Evolutionary conservation across 352 stramenopile species (phyloP), one percentile per base, ranked within the genome.

Genomic region (Stramenopiles sp.): DNA sequence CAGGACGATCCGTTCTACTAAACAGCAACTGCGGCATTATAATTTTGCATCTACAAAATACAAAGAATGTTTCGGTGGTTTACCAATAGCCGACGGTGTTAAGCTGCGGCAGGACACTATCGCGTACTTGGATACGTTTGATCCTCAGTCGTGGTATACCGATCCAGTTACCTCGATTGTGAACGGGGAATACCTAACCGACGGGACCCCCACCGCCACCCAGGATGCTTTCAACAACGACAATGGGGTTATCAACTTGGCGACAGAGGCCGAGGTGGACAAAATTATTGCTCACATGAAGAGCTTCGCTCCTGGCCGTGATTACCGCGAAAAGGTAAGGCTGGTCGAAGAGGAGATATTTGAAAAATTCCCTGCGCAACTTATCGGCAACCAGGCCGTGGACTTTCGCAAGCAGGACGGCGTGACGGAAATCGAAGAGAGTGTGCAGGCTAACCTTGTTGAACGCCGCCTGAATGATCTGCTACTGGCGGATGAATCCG

Each of bases 391-490:
- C 76, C 84, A 89, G 75, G 83, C 80, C 32, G 18, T 86, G 1
- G 84, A 89, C 76, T 89, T 88, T 80, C 36, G 68, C 32, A 89
- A 89, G 76, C 84, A 89, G 77, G 84, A 89, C 79, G 84, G 84
- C 18, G 79, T 87, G 2, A 89, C 83, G 0, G 84, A 89, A 33
- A 85, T 89, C 32, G 84, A 87, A 76, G 84, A 89, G 76, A 73
- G 79, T 34, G 76, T 86, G 35, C 82, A 86, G 81, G 84, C 84
- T 30, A 85, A 85, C 78, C 49, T 74, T 4, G 81, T 88, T 0
- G 84, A 87, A 77, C 77, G 80, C 35, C 48, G 4, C 34, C 79
- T 87, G 71, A 87, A 87, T 78, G 83, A 88, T 79, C 43, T 79
- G 32, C 74, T 88, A 30, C 77, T 87, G 4, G 4, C 76, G 30